Percentiles rank a stretch among this genome's conserved stretches.
Conservation (phyloP, 2,329 filamentous ascomycete species). For the Alternaria burnsii region DNA sequence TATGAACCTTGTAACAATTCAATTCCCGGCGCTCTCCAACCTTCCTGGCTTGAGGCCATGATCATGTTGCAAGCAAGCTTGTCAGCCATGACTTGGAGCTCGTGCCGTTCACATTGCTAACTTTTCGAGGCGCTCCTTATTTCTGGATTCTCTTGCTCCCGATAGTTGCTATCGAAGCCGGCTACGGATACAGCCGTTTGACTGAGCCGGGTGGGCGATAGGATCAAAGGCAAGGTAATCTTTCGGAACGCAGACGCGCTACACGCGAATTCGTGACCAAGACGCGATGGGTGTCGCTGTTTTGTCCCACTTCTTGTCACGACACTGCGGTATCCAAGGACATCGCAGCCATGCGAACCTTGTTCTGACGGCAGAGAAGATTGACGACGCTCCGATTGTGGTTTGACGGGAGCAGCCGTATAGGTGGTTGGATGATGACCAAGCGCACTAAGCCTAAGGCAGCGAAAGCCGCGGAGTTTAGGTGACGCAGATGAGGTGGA, state of each 20-base stretch:
- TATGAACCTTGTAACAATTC: no score
- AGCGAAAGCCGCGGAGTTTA: constrained; percentile 3
- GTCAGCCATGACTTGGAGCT: no score
- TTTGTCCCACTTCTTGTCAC: neutral
- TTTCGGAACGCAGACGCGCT: neutral
- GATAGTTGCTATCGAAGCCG: neutral
- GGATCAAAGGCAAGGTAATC: neutral
- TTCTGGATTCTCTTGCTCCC: no score
- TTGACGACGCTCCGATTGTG: neutral
- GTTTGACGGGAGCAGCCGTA: neutral
- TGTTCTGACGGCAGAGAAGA: neutral
- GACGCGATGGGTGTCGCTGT: neutral
- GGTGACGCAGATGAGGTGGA: neutral
- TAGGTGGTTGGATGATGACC: neutral
- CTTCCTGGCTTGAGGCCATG: no score
- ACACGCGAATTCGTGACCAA: neutral
- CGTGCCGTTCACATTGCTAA: neutral
- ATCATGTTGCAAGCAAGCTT: neutral
- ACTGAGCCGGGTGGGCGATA: neutral
- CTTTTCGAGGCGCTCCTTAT: no score
- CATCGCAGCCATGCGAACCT: neutral
- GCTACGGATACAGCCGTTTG: neutral
- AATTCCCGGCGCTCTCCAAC: no score
- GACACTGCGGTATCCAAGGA: neutral
- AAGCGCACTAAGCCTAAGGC: neutral